Evolutionary conservation across 768 basidiomycete species (phyloP).

Genomic region (Paxillus involutus): DNA sequence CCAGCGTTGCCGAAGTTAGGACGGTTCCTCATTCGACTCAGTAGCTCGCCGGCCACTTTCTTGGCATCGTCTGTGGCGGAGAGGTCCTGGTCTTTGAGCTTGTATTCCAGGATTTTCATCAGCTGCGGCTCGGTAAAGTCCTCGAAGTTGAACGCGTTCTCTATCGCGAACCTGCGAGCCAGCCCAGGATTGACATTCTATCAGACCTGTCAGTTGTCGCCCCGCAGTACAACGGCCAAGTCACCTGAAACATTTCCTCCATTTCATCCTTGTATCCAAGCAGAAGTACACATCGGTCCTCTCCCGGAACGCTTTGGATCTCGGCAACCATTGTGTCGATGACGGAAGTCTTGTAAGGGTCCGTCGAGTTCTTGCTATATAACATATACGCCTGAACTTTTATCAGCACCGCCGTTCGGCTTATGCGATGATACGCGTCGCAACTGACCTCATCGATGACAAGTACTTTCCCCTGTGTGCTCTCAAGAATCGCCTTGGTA

Average conservation of each 20-base stretch:
- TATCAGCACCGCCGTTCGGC: neutral
- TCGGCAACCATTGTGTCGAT: slow-evolving; percentile 78
- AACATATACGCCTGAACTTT: slow-evolving; percentile 66
- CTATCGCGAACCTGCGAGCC: slow-evolving; percentile 64
- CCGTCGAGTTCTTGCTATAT: slow-evolving; percentile 42
- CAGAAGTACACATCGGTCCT: slow-evolving; percentile 68
- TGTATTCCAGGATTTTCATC: slow-evolving; percentile 50
- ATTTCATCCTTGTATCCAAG: slow-evolving; percentile 69
- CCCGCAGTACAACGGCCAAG: neutral
- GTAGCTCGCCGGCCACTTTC: slow-evolving; percentile 50
- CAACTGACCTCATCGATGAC: no score
- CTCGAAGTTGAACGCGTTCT: slow-evolving; percentile 66
- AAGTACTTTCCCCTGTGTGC: no score
- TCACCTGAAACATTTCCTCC: slow-evolving; percentile 73
- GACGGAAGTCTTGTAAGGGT: slow-evolving; percentile 65
- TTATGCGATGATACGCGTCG: no score
- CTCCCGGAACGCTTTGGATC: slow-evolving; percentile 67
- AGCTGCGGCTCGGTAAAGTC: slow-evolving; percentile 61
- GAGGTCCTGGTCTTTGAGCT: slow-evolving; percentile 59
- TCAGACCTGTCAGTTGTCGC: neutral
- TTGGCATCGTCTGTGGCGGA: slow-evolving; percentile 59
- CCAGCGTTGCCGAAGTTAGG: slow-evolving; percentile 71
- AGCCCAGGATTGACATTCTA: slow-evolving; percentile 76
- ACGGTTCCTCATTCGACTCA: slow-evolving; percentile 36
- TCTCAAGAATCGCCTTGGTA: no score